A percentile compares a stretch with the other conserved stretches of the same genome.
Evolutionary conservation across 225 moss, liverwort and hornwort genomes (phyloP).

Genomic region (Asterella californica): DNA sequence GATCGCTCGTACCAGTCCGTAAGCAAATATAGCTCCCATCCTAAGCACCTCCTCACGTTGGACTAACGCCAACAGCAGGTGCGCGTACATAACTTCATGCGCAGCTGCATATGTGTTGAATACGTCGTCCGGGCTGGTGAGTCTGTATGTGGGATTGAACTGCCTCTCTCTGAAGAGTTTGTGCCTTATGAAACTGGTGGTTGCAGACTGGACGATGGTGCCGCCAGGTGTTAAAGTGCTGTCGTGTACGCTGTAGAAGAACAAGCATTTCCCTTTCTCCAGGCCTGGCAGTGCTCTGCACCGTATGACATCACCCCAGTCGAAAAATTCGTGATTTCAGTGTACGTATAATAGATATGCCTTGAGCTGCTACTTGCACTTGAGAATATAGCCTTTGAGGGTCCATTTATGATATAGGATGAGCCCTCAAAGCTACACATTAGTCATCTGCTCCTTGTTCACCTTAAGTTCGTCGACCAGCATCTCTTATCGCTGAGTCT

Average conservation of each 20-base stretch:
- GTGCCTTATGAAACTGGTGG: conserved; percentile 34
- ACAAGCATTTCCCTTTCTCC: conserved; percentile 33
- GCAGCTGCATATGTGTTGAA: conserved; percentile 33
- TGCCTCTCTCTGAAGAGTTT: conserved; percentile 25
- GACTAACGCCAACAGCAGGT: conserved; percentile 58
- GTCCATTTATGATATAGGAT: too few species aligned
- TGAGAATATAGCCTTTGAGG: too few species aligned
- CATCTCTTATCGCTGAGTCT: neutral
- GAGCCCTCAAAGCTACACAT: too few species aligned
- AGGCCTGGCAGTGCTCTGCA: conserved; percentile 37
- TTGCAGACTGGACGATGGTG: conserved; percentile 22
- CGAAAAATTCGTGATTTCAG: too few species aligned
- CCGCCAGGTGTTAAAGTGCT: neutral
- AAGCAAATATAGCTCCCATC: conserved; percentile 41
- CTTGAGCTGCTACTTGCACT: too few species aligned
- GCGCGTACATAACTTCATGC: conserved; percentile 65
- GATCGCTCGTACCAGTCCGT: conserved; percentile 13
- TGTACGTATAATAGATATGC: too few species aligned
- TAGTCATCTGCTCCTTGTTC: too few species aligned
- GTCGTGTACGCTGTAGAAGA: conserved; percentile 31
- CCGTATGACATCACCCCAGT: too few species aligned
- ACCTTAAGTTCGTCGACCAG: too few species aligned
- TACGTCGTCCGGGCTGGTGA: conserved; percentile 46
- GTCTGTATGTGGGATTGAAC: conserved; percentile 26
- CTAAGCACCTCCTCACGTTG: conserved; percentile 47